Percentiles rank a stretch among this genome's conserved stretches.
phyloP scores from a whole-genome alignment of 176 grass and related monocot genomes.

The Aegilops sharonensis region DNA sequence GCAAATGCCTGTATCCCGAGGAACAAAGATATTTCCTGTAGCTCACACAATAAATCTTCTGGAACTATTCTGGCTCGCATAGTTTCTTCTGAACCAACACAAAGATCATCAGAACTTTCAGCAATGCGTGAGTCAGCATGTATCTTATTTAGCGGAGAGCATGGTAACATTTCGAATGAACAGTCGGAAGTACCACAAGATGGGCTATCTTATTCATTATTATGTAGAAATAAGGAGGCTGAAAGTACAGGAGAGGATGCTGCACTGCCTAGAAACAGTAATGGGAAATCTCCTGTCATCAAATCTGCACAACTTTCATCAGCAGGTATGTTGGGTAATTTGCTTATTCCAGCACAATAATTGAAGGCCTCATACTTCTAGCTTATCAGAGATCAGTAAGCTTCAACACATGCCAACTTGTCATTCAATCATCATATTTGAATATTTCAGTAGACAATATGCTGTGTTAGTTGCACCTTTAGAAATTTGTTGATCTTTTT shows the following conservation, averaged over 20 bases:
- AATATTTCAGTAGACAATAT: background rate
- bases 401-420: background rate
- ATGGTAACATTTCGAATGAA: slow-evolving; percentile 29
- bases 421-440: background rate
- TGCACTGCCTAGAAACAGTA: slow-evolving; percentile 9
- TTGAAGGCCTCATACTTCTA: background rate
- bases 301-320: slow-evolving; percentile 30
- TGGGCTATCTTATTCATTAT: slow-evolving; percentile 41
- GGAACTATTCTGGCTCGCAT: slow-evolving; percentile 17
- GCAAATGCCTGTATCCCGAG: background rate
- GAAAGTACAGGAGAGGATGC: slow-evolving; percentile 42
- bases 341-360: slow-evolving; percentile 12
- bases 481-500: background rate
- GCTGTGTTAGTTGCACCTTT: background rate
- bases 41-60: slow-evolving; percentile 22
- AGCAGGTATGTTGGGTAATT: slow-evolving; percentile 32
- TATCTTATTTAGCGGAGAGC: slow-evolving; percentile 17
- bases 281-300: slow-evolving; percentile 4
- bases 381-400: slow-evolving; percentile 8
- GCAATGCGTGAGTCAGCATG: slow-evolving; percentile 49
- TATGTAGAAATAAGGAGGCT: slow-evolving; percentile 25
- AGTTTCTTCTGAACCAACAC: slow-evolving; percentile 33
- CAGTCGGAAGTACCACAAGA: slow-evolving; percentile 25
- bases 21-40: slow-evolving; percentile 30
- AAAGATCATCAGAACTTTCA: slow-evolving; percentile 49